Conservation (phyloP, 345 rosid species). For the Carallia pectinifolia region DNA sequence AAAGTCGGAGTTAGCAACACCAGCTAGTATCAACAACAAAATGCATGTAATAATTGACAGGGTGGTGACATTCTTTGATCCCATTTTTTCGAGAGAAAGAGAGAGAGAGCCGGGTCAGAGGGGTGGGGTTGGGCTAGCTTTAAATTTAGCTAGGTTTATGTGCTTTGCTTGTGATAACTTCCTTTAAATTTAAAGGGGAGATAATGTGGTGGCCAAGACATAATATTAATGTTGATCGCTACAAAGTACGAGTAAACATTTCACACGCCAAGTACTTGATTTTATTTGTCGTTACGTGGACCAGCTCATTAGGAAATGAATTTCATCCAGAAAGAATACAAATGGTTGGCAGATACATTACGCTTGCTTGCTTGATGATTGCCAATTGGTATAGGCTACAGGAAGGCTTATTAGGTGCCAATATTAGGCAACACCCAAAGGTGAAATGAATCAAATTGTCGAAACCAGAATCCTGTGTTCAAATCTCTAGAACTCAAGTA, state of each 20-base stretch:
- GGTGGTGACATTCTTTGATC: neutral
- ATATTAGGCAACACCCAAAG: too few relatives aligned
- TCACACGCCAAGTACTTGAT: neutral
- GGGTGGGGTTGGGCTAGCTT: too few relatives aligned
- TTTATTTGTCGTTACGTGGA: neutral
- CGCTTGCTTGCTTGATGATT: too few relatives aligned
- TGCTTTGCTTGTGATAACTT: neutral
- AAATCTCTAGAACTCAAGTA: too few relatives aligned
- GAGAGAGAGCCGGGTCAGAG: neutral
- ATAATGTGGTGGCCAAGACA: neutral
- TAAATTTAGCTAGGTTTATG: too few relatives aligned
- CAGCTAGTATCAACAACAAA: conserved; percentile 26
- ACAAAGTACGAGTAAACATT: neutral
- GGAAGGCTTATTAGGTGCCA: too few relatives aligned
- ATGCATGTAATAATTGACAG: neutral
- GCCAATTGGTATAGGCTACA: too few relatives aligned
- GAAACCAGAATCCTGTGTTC: too few relatives aligned
- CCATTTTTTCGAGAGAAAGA: conserved; percentile 9
- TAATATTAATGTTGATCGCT: neutral
- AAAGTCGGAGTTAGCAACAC: conserved; percentile 41
- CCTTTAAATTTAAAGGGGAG: neutral
- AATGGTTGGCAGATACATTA: too few relatives aligned
- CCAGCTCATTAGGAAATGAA: neutral
- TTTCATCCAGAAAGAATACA: too few relatives aligned
- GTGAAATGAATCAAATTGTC: too few relatives aligned